Base-by-base conservation (phyloP, 768 basidiomycete species). In the Rhizopogon sp. region DNA sequence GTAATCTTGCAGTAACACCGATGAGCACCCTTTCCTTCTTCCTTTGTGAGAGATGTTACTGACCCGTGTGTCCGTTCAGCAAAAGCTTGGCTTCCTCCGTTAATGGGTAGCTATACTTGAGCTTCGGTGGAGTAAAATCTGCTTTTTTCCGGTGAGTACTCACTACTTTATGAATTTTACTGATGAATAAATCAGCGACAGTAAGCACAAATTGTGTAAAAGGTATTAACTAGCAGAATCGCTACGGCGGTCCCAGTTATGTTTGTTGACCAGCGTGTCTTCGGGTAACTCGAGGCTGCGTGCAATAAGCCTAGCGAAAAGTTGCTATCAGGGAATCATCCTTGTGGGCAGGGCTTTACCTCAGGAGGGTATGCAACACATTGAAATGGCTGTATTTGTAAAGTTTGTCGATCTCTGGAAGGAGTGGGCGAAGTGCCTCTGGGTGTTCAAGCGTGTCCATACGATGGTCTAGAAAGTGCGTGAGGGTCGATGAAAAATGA, bases 271-370 rank as follows among this genome's bases (percentile, higher is more conserved):
- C 28, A 79, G 68, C 0, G 74, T 67, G 1, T 79, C 74, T 56
- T 80, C 77, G 2, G 74, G 75, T 8, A 80, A 61, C 53, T 78
- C 77, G 39, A 80, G 58, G 1, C 76, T 75, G 1, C 75, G 60
- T 1, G 79, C 76, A 28, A 79, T 61, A 1, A 79, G 61, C 37
- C 74, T 75, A 45, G 31, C 31, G 9, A 14, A 17, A 31, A 49
- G 2, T 6, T 39, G 39, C 14, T 6, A 11, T 35, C 47, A 41
- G 16, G 3, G 9, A 39, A 16, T 22, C 5, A 39, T 14, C 14
- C 14, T n/a, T 13, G 25, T 25, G 25, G 17, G 39, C 39, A 5
- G 14, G 14, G 16, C n/a, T 51, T 17, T 44, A 63, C 69, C 59
- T 59, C 5, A 66, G 55, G 6, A 70, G 50, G 1, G 63, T 63